Conservation (phyloP, 2,329 filamentous ascomycete species). For the Hirsutella minnesotensis region DNA sequence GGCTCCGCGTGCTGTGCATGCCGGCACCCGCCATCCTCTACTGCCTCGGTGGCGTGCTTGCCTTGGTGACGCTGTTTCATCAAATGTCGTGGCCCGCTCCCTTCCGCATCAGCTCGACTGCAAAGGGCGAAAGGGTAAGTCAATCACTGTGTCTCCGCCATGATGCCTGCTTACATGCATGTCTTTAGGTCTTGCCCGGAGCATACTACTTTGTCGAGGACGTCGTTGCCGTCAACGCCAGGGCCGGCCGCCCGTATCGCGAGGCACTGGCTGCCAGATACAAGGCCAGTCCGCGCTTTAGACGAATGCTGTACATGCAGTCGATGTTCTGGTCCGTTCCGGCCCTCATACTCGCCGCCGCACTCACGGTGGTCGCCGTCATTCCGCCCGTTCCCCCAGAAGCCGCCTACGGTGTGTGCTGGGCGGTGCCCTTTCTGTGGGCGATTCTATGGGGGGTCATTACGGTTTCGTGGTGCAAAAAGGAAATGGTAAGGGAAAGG, state of each 20-base stretch:
- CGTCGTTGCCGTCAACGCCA: slow-evolving; percentile 54
- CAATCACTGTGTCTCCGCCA: background rate
- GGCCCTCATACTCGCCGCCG: slow-evolving; percentile 22
- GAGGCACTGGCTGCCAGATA: slow-evolving; percentile 29
- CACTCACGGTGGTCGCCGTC: slow-evolving; percentile 24
- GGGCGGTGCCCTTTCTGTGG: slow-evolving; percentile 28
- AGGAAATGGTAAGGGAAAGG: slow-evolving; percentile 22
- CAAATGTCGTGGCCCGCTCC: slow-evolving; percentile 34
- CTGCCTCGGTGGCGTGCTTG: slow-evolving; percentile 29
- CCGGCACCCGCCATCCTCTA: slow-evolving; percentile 39
- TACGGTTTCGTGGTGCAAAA: slow-evolving; percentile 23
- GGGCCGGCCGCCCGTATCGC: slow-evolving; percentile 33
- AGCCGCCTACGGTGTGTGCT: slow-evolving; percentile 24
- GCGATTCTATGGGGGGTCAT: slow-evolving; percentile 20
- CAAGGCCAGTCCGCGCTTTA: slow-evolving; percentile 27
- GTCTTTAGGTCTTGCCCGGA: slow-evolving; percentile 39
- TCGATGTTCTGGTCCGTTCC: slow-evolving; percentile 30
- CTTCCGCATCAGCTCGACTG: slow-evolving; percentile 52
- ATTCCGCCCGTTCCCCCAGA: slow-evolving; percentile 21
- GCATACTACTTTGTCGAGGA: slow-evolving; percentile 57
- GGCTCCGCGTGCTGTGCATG: slow-evolving; percentile 37
- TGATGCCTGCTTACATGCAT: background rate
- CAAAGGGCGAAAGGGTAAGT: slow-evolving; percentile 35
- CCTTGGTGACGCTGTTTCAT: slow-evolving; percentile 22
- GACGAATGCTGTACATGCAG: slow-evolving; percentile 25